Conservation (phyloP, 257 asterid genomes). For the Haberlea rhodopensis region DNA sequence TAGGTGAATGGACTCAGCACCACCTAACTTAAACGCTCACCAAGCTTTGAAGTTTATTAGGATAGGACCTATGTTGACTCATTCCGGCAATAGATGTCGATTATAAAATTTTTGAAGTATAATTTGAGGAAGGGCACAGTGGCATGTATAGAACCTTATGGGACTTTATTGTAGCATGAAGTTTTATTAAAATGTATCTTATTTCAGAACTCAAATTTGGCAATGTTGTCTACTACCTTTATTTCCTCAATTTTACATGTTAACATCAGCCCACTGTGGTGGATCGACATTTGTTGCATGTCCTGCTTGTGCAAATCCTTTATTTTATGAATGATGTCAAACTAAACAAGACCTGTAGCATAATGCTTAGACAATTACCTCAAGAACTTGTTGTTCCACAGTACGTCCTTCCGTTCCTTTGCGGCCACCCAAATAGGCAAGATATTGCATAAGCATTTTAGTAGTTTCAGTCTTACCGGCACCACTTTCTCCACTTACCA, state of each 20-base stretch:
- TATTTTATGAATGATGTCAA: constrained; percentile 5
- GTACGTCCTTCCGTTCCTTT: constrained; percentile 94
- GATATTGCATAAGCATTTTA: constrained; percentile 97
- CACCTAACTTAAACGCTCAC: constrained; percentile 8
- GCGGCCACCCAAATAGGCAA: constrained; percentile 95
- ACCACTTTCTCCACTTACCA: constrained; percentile 99
- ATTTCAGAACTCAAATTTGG: not conserved
- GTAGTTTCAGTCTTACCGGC: constrained; percentile 99
- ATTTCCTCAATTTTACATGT: constrained; percentile 4
- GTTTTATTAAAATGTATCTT: constrained; percentile 1
- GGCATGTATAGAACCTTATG: not conserved
- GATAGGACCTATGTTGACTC: not conserved
- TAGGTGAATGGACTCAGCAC: not conserved
- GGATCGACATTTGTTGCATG: not conserved
- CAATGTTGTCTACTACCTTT: constrained; percentile 7
- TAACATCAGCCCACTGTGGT: not conserved
- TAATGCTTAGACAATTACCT: constrained; percentile 44
- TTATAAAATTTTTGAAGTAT: not conserved
- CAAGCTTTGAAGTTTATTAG: not conserved
- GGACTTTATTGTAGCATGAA: not conserved
- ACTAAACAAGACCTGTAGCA: constrained; percentile 3
- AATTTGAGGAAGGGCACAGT: not conserved
- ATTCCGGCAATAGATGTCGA: not conserved
- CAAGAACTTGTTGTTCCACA: constrained; percentile 97
- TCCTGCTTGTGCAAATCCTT: constrained; percentile 1